Conservation (phyloP, 1,284 basidiomycete species). For the Apiotrichum veenhuisii region DNA sequence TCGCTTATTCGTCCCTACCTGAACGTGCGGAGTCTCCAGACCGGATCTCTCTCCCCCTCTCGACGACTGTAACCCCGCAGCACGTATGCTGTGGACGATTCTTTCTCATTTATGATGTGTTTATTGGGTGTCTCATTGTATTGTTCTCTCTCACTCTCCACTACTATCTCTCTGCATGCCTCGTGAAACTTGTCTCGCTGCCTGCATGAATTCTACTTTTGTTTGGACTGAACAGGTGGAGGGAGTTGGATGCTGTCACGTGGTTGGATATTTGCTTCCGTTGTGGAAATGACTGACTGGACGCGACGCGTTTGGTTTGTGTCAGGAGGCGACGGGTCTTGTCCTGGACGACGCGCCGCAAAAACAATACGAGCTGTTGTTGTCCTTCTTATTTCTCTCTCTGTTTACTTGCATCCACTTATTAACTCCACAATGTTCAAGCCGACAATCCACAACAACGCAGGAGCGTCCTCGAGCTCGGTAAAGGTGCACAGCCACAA, state of each 20-base stretch:
- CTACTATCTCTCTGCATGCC: too few relatives aligned
- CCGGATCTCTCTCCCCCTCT: neutral
- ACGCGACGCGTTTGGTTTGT: slow-evolving; percentile 2
- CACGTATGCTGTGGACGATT: neutral
- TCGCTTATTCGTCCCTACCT: neutral
- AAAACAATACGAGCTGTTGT: neutral
- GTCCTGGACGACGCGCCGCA: neutral
- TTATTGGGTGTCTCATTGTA: neutral
- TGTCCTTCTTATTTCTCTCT: neutral
- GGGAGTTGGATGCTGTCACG: neutral
- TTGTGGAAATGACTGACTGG: neutral
- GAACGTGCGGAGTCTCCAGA: neutral
- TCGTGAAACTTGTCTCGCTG: too few relatives aligned
- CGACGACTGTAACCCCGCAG: neutral
- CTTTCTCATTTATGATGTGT: neutral
- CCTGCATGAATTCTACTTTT: too few relatives aligned
- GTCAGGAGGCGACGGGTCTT: neutral
- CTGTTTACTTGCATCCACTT: neutral
- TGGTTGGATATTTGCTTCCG: neutral
- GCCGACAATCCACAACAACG: slow-evolving; percentile 26
- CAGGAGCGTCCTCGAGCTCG: slow-evolving; percentile 6
- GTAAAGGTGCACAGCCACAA: slow-evolving; percentile 42
- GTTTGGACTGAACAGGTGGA: neutral
- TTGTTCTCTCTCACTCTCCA: neutral
- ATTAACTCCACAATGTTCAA: slow-evolving; percentile 35